phyloP scores from a whole-genome alignment of 2,329 filamentous ascomycete genomes.

The Hymenotorrendiella dingleyae region DNA sequence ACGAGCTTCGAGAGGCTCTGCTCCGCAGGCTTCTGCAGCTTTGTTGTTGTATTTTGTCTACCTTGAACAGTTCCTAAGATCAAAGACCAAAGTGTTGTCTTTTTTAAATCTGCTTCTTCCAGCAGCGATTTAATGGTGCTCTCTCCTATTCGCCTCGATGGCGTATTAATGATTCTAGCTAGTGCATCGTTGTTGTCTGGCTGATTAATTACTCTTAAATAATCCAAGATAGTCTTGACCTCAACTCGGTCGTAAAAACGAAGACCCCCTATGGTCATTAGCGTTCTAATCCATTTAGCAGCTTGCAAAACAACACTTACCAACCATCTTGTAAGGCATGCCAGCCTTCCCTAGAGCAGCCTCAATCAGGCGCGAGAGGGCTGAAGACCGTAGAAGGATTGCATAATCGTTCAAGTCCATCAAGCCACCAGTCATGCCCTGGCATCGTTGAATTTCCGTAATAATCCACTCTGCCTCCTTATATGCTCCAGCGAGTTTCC shows the following conservation, averaged over 20 bases:
- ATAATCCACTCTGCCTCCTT: constrained; percentile 86
- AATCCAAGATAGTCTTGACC: constrained; percentile 82
- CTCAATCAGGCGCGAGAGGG: constrained; percentile 81
- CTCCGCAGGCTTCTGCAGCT: constrained; percentile 47
- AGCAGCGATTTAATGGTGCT: constrained; percentile 67
- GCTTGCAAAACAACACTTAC: constrained; percentile 31
- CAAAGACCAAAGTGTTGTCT: constrained; percentile 70
- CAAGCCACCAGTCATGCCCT: constrained; percentile 66
- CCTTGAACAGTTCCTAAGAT: constrained; percentile 54
- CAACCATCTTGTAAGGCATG: constrained; percentile 88
- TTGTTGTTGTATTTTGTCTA: constrained; percentile 43
- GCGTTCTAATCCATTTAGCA: constrained; percentile 5
- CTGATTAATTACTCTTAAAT: constrained; percentile 77
- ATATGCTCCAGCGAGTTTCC: constrained; percentile 62
- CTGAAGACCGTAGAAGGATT: constrained; percentile 78
- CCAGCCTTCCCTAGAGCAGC: constrained; percentile 72
- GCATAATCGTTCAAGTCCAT: constrained; percentile 73
- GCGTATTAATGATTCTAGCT: constrained; percentile 77
- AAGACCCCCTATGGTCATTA: constrained; percentile 48
- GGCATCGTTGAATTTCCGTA: constrained; percentile 68
- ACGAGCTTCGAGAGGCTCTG: constrained; percentile 54
- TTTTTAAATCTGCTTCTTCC: constrained; percentile 67
- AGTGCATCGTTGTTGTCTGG: constrained; percentile 84
- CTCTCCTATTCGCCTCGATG: constrained; percentile 75
- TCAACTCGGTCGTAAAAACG: constrained; percentile 91